phyloP scores from a whole-genome alignment of 441 rosid species.

The Adansonia grandidieri region DNA sequence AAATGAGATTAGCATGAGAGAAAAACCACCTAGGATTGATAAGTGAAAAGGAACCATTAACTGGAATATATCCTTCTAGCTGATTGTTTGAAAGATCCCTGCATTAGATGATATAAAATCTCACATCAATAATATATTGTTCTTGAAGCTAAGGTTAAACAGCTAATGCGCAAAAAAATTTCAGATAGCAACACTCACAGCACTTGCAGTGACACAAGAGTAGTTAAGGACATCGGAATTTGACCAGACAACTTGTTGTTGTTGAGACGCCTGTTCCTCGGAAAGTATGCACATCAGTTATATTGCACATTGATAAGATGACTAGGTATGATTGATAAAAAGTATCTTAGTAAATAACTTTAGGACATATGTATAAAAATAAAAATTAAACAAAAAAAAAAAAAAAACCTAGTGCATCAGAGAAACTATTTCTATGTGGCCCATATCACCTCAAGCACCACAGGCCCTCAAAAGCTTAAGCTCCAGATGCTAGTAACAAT shows the following conservation, averaged over 20 bases:
- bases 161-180: slow-evolving; percentile 8
- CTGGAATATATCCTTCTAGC: slow-evolving; percentile 66
- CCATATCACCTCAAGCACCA: slow-evolving; percentile 12
- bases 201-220: slow-evolving; percentile 63
- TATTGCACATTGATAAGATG: neutral
- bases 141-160: neutral
- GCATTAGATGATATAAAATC: slow-evolving; percentile 37
- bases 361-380: slow-evolving; percentile 11
- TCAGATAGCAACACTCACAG: slow-evolving; percentile 63
- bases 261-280: slow-evolving; percentile 76
- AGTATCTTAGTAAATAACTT: neutral
- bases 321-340: slow-evolving; percentile 1
- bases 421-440: slow-evolving; percentile 1
- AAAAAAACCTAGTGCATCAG: slow-evolving; percentile 42
- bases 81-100: slow-evolving; percentile 84
- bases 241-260: slow-evolving; percentile 70
- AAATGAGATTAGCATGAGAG: slow-evolving; percentile 25
- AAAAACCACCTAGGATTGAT: slow-evolving; percentile 79
- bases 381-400: neutral
- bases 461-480: neutral
- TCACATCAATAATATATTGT: slow-evolving; percentile 16
- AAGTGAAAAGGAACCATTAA: slow-evolving; percentile 80
- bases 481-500: neutral
- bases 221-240: slow-evolving; percentile 70
- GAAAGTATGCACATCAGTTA: slow-evolving; percentile 28